These are phyloP conservation scores for Rosa chinensis DNA, from an alignment of 306 rosid genomes.

Conservation along the genomic window DNA sequence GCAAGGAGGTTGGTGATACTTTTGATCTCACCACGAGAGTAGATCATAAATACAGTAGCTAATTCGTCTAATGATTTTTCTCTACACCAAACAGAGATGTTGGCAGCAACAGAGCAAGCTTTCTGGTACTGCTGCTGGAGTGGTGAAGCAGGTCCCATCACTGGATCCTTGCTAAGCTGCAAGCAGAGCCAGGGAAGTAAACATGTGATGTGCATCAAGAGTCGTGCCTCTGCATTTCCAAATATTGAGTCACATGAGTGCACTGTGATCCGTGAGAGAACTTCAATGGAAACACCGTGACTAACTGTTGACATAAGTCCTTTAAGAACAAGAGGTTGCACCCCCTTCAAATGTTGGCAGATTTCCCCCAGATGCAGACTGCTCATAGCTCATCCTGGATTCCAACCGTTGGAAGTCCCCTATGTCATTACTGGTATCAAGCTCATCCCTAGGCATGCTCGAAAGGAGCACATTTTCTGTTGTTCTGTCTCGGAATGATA, in stretches of 20 bases:
- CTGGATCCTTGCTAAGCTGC: slow-evolving; percentile 84
- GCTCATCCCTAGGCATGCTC: slow-evolving; percentile 97
- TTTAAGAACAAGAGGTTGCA: slow-evolving; percentile 96
- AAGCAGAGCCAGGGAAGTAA: slow-evolving; percentile 97
- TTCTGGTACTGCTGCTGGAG: slow-evolving; percentile 86
- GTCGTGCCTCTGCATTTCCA: slow-evolving; percentile 91
- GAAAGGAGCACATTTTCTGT: slow-evolving; percentile 98
- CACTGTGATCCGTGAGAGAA: slow-evolving; percentile 85
- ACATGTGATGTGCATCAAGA: slow-evolving; percentile 95
- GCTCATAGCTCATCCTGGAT: slow-evolving; percentile 79
- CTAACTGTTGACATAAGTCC: slow-evolving; percentile 94
- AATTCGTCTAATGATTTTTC: slow-evolving; percentile 89
- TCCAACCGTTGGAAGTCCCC: slow-evolving; percentile 81
- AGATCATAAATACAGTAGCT: slow-evolving; percentile 76
- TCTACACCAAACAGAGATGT: slow-evolving; percentile 88
- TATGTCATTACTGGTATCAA: slow-evolving; percentile 48
- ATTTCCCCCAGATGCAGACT: slow-evolving; percentile 61
- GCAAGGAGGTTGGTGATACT: slow-evolving; percentile 77
- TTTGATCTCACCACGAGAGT: slow-evolving; percentile 87
- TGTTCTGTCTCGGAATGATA: slow-evolving; percentile 89
- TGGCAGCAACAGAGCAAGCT: slow-evolving; percentile 91
- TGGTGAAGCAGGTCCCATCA: slow-evolving; percentile 80
- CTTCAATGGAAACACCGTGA: slow-evolving; percentile 89
- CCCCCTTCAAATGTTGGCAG: slow-evolving; percentile 97
- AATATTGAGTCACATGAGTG: slow-evolving; percentile 97